These are phyloP conservation scores for Debaryomyces coudertii DNA, from an alignment of 1,139 yeast genomes.

Conservation along the genomic window DNA sequence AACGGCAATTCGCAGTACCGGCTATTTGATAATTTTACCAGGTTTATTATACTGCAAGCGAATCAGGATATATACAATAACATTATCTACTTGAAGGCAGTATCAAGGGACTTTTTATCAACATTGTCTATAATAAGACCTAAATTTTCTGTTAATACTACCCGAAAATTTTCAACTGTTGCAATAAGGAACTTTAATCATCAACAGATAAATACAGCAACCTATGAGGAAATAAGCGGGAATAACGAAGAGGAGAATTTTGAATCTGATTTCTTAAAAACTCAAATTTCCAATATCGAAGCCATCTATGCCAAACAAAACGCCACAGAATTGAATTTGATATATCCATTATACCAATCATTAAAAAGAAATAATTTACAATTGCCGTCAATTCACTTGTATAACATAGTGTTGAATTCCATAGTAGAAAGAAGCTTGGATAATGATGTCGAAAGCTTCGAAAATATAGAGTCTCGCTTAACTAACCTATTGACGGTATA, in stretches of 20 bases:
- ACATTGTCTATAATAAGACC: constrained; percentile 18
- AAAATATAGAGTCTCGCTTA: constrained; percentile 43
- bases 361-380: constrained; percentile 39
- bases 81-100: constrained; percentile 25
- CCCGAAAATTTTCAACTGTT: constrained; percentile 11
- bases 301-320: constrained; percentile 19
- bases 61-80: constrained; percentile 33
- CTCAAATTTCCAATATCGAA: constrained; percentile 27
- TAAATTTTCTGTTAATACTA: constrained; percentile 7
- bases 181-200: constrained; percentile 1
- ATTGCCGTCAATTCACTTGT: constrained; percentile 36
- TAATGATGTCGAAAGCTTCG: constrained; percentile 21
- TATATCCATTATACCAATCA: constrained; percentile 49
- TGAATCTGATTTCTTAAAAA: constrained; percentile 25
- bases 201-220: neutral
- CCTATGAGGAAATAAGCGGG: constrained; percentile 9
- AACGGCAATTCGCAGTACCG: neutral
- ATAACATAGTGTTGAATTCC: constrained; percentile 43
- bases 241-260: constrained; percentile 17
- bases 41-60: constrained; percentile 34
- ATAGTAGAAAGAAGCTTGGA: constrained; percentile 35
- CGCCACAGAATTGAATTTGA: constrained; percentile 32
- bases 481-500: constrained; percentile 67
- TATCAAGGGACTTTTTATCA: constrained; percentile 25
- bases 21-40: constrained; percentile 17